Percentiles rank a stretch among this genome's conserved stretches.
These are phyloP conservation scores for Auricularia cornea DNA, from an alignment of 768 basidiomycete species.

Conservation along the genomic window DNA sequence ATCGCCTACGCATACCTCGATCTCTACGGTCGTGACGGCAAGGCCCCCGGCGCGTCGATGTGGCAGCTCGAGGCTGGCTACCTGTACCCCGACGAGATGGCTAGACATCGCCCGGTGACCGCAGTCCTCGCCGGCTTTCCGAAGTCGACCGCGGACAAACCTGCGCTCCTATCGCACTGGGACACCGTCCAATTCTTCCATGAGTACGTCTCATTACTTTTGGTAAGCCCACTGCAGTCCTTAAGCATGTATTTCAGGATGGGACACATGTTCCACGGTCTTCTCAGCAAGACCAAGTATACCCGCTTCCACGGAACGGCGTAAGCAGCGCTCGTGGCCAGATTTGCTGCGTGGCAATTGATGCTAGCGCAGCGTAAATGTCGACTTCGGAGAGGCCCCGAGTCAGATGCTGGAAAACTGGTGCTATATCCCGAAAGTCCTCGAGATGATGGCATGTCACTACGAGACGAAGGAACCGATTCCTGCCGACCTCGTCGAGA, in stretches of 20 bases:
- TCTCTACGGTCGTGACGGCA: conserved; percentile 72
- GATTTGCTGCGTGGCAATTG: not conserved
- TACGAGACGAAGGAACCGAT: conserved; percentile 66
- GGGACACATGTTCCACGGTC: conserved; percentile 47
- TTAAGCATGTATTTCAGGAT: too few species aligned
- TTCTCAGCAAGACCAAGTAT: conserved; percentile 63
- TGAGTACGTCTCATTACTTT: too few species aligned
- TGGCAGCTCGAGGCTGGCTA: conserved; percentile 70
- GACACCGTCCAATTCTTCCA: conserved; percentile 90
- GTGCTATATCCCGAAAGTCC: conserved; percentile 79
- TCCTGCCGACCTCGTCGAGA: conserved; percentile 62
- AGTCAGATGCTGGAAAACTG: conserved; percentile 92
- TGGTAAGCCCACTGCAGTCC: too few species aligned
- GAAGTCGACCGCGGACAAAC: conserved; percentile 70
- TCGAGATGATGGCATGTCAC: conserved; percentile 73
- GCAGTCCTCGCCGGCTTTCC: conserved; percentile 91
- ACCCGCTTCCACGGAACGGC: conserved; percentile 81
- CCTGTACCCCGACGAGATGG: conserved; percentile 37
- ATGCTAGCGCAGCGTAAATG: conserved; percentile 41
- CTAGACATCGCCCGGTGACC: conserved; percentile 59
- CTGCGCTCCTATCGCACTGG: conserved; percentile 75
- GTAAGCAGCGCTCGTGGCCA: conserved; percentile 22
- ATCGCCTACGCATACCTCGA: conserved; percentile 84
- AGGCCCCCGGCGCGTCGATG: conserved; percentile 84
- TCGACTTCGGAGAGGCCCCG: conserved; percentile 82